Percentiles rank a stretch among this genome's conserved stretches.
Conservation (phyloP, 2,329 filamentous ascomycete species). For the Colletotrichum sp. region DNA sequence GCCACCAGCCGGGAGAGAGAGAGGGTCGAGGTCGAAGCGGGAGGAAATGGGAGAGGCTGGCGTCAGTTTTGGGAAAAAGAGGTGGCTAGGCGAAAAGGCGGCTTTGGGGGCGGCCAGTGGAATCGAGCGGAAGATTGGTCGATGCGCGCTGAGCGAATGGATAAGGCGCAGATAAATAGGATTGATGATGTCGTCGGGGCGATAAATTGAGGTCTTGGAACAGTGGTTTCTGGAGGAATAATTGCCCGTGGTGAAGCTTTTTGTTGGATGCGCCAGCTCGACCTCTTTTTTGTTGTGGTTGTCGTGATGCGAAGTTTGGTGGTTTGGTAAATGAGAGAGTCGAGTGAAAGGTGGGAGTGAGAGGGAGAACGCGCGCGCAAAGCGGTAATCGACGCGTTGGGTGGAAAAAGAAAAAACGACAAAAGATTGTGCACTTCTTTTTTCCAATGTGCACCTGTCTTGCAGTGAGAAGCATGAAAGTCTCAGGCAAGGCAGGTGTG, state of each 20-base stretch:
- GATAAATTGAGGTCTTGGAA: not conserved
- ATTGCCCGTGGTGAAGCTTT: not conserved
- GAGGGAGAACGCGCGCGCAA: not conserved
- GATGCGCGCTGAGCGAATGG: not conserved
- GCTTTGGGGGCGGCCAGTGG: constrained; percentile 8
- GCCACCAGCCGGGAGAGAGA: not conserved
- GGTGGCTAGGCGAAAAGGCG: constrained; percentile 20
- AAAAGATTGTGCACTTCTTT: not conserved
- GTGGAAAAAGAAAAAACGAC: not conserved
- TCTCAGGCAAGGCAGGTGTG: not conserved
- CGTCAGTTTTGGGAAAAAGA: constrained; percentile 6
- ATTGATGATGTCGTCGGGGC: not conserved
- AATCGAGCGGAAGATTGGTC: constrained; percentile 7
- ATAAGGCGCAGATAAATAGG: not conserved
- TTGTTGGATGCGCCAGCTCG: not conserved
- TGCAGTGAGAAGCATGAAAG: not conserved
- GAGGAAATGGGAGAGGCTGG: constrained; percentile 20
- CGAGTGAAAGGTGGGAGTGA: not conserved
- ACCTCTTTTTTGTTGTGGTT: not conserved
- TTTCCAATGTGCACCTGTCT: not conserved
- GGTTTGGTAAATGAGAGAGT: not conserved
- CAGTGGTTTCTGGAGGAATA: not conserved
- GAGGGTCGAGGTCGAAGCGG: not conserved
- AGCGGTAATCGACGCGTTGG: not conserved
- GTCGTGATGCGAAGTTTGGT: not conserved